Conservation (phyloP, 352 stramenopile genomes). For the Globisporangium carolinianum region DNA sequence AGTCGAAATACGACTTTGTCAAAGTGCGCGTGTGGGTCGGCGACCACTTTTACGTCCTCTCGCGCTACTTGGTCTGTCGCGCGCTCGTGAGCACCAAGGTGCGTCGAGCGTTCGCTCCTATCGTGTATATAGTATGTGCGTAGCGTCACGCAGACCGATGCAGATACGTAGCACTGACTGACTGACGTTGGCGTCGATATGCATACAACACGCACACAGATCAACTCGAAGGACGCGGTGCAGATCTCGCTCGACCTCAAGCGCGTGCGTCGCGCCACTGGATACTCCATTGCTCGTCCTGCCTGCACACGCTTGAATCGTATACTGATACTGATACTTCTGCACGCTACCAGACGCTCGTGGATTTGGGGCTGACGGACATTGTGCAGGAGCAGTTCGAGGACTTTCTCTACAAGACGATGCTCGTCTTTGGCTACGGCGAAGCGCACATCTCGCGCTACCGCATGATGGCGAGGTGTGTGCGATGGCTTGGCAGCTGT, state of each 20-base stretch:
- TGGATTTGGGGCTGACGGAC: slow-evolving; percentile 79
- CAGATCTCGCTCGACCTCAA: slow-evolving; percentile 88
- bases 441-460: slow-evolving; percentile 81
- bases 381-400: slow-evolving; percentile 88
- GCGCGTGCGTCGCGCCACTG: slow-evolving; percentile 29
- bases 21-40: slow-evolving; percentile 88
- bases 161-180: neutral
- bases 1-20: slow-evolving; percentile 89
- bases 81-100: slow-evolving; percentile 84
- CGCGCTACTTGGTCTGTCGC: slow-evolving; percentile 77
- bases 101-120: neutral
- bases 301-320: no score
- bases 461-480: slow-evolving; percentile 81
- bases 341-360: slow-evolving; percentile 45
- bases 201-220: slow-evolving; percentile 21
- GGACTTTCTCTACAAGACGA: slow-evolving; percentile 88
- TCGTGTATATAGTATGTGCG: no score
- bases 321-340: no score
- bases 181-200: neutral
- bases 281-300: neutral
- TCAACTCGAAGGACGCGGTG: slow-evolving; percentile 78
- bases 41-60: slow-evolving; percentile 87
- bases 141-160: no score
- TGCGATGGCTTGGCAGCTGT: neutral
- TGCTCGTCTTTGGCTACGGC: slow-evolving; percentile 85